These are phyloP conservation scores for Colletotrichum somersetense DNA, from an alignment of 2,329 filamentous ascomycete species.

Conservation along the genomic window DNA sequence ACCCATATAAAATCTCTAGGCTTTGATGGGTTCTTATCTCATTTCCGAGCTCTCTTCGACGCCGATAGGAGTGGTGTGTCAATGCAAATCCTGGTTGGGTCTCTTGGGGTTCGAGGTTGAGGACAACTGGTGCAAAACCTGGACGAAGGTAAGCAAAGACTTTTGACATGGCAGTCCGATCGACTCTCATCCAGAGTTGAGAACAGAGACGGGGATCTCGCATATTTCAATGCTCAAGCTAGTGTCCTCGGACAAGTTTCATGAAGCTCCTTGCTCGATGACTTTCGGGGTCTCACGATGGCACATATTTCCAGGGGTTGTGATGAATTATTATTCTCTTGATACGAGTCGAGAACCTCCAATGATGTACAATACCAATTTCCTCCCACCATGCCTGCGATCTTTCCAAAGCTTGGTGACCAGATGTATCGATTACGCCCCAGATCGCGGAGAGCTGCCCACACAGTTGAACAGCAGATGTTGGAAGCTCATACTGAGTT, in stretches of 20 bases:
- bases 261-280: background rate
- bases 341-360: conserved; percentile 10
- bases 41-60: too few species aligned
- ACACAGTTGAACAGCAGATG: background rate
- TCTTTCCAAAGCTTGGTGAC: conserved; percentile 32
- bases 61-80: too few species aligned
- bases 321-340: conserved; percentile 32
- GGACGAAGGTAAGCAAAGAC: background rate
- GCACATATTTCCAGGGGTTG: background rate
- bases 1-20: too few species aligned
- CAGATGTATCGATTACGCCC: conserved; percentile 12
- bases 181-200: background rate
- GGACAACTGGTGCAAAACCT: background rate
- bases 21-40: background rate
- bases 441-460: conserved; percentile 1
- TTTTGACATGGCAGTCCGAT: background rate
- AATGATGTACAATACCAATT: conserved; percentile 39
- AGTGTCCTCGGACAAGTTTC: background rate
- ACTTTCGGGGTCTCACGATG: background rate
- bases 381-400: conserved; percentile 26
- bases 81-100: background rate
- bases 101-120: background rate
- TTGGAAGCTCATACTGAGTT: background rate
- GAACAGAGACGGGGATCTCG: too few species aligned
- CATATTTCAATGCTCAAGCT: background rate